Evolutionary conservation across 1,284 basidiomycete species (phyloP).

Genomic region (Kwoniella shivajii): DNA sequence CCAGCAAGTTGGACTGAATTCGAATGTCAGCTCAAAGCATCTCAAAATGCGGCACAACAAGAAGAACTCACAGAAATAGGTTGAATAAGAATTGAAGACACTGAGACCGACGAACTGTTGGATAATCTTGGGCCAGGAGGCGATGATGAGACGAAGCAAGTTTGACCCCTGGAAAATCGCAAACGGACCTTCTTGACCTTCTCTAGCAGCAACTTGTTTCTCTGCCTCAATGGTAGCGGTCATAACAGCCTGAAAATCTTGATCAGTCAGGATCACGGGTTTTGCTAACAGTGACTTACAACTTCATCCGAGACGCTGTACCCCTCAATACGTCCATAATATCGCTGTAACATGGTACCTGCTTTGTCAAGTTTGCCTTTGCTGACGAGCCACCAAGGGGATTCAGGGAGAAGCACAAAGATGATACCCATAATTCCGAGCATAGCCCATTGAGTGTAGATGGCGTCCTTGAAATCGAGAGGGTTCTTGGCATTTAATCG

Average conservation of each 20-base stretch:
- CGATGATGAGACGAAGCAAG: constrained; percentile 17
- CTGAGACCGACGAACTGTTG: constrained; percentile 24
- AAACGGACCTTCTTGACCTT: constrained; percentile 7
- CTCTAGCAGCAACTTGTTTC: neutral
- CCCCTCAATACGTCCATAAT: constrained; percentile 25
- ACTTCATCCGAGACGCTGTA: constrained; percentile 27
- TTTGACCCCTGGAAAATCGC: constrained; percentile 19
- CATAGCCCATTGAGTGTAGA: constrained; percentile 31
- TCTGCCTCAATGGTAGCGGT: constrained; percentile 18
- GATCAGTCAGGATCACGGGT: neutral
- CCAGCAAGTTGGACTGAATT: constrained; percentile 35
- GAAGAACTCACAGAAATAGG: constrained; percentile 29
- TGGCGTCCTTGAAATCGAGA: constrained; percentile 17
- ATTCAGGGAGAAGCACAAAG: constrained; percentile 28
- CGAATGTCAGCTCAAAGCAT: too few relatives aligned
- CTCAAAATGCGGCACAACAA: too few relatives aligned
- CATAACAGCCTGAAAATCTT: constrained; percentile 12
- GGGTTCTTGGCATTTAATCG: constrained; percentile 17
- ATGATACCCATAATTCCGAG: constrained; percentile 25
- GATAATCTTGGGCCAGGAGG: constrained; percentile 23
- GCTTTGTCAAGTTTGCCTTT: constrained; percentile 23
- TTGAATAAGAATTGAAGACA: constrained; percentile 29
- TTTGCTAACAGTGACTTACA: neutral
- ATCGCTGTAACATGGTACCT: constrained; percentile 8
- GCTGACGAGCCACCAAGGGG: constrained; percentile 28